phyloP scores from a whole-genome alignment of 768 basidiomycete species.

The Macrolepiota dolichaula region DNA sequence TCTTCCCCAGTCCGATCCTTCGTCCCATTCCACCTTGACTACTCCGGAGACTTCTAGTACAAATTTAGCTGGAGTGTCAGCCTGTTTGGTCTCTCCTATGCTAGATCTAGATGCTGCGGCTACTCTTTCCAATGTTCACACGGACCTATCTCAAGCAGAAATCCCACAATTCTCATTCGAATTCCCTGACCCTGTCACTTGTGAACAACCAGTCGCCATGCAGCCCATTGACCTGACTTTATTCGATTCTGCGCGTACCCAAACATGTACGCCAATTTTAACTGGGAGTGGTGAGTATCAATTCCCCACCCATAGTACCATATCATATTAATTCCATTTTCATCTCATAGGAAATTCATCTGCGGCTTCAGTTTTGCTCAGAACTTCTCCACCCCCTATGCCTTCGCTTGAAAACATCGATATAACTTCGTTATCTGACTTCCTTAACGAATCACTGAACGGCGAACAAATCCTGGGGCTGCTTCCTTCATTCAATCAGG shows the following conservation, averaged over 20 bases:
- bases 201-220: background rate
- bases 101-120: background rate
- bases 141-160: background rate
- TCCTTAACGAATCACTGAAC: background rate
- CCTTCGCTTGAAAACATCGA: background rate
- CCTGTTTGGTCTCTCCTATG: background rate
- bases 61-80: background rate
- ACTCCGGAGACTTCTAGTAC: background rate
- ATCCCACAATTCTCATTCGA: slow-evolving; percentile 1
- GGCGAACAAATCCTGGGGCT: background rate
- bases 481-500: background rate
- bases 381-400: background rate
- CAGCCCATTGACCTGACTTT: background rate
- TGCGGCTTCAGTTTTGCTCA: background rate
- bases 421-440: background rate
- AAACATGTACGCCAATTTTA: background rate
- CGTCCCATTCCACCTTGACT: background rate
- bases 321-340: background rate
- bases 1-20: background rate
- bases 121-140: background rate
- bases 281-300: background rate
- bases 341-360: background rate
- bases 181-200: background rate
- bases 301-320: background rate
- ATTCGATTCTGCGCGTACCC: background rate